Percentiles rank a stretch among this genome's conserved stretches.
Conservation (phyloP, 352 stramenopile species). For the Phytophthora fragariae region DNA sequence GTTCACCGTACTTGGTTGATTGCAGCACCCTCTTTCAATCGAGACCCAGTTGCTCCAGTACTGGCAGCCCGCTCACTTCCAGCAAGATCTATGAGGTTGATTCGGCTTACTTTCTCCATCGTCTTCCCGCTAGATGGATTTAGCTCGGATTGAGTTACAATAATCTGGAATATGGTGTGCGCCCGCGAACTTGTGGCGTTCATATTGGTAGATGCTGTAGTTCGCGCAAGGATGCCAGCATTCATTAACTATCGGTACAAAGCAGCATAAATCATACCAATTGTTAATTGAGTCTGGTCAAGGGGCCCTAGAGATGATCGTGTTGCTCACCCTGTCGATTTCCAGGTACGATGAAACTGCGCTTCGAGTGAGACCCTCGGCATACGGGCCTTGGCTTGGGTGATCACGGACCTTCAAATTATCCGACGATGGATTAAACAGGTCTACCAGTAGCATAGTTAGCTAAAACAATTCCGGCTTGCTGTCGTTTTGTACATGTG, state of each 20-base stretch:
- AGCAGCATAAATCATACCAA: not conserved
- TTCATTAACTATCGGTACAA: constrained; percentile 74
- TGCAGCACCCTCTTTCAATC: constrained; percentile 93
- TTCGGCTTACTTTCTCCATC: constrained; percentile 86
- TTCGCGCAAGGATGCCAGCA: constrained; percentile 80
- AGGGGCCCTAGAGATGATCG: not conserved
- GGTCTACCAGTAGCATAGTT: constrained; percentile 44
- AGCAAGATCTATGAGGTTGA: constrained; percentile 94
- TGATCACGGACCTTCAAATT: constrained; percentile 92
- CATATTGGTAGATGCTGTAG: constrained; percentile 89
- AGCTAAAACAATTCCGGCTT: constrained; percentile 1
- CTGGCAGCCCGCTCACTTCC: constrained; percentile 91
- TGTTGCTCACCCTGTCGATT: constrained; percentile 61
- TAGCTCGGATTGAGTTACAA: constrained; percentile 80
- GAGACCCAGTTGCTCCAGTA: constrained; percentile 86
- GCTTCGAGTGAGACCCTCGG: constrained; percentile 79
- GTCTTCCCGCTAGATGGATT: constrained; percentile 78
- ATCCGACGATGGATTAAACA: constrained; percentile 85
- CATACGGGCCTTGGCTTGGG: constrained; percentile 84
- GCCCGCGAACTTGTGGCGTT: constrained; percentile 86
- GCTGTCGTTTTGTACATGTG: not conserved
- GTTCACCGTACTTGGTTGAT: constrained; percentile 86
- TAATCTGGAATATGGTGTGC: constrained; percentile 89
- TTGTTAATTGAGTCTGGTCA: not conserved
- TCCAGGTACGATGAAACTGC: constrained; percentile 85